Evolutionary conservation across 2,329 filamentous ascomycete species (phyloP).

Genomic region (Fusarium sarcochroum): DNA sequence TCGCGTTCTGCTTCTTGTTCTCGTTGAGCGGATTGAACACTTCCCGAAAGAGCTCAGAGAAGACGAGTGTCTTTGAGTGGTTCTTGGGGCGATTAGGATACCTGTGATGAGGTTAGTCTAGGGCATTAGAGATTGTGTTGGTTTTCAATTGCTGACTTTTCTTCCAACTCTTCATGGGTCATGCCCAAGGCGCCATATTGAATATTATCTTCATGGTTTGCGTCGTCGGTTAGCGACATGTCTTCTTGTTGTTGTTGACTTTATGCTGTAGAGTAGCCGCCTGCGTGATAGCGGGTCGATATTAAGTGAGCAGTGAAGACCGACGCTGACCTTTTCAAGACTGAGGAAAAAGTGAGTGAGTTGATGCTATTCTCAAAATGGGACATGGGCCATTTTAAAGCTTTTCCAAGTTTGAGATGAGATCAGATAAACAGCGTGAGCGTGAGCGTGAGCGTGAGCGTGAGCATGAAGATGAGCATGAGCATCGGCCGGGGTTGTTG

Average conservation of each 20-base stretch:
- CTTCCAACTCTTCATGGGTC: constrained; percentile 60
- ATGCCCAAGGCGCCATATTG: constrained; percentile 63
- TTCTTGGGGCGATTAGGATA: constrained; percentile 89
- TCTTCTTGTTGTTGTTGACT: constrained; percentile 14
- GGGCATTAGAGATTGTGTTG: neutral
- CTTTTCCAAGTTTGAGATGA: constrained; percentile 3
- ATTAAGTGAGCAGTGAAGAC: neutral
- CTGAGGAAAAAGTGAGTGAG: neutral
- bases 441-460: constrained; percentile 12
- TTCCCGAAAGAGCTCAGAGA: constrained; percentile 81
- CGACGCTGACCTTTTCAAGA: neutral
- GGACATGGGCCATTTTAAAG: constrained; percentile 1
- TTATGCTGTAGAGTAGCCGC: constrained; percentile 20
- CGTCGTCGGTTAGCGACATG: constrained; percentile 51
- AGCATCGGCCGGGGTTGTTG: constrained; percentile 3
- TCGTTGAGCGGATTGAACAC: constrained; percentile 87
- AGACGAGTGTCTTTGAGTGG: constrained; percentile 81
- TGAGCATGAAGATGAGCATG: constrained; percentile 24
- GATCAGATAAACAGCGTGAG: constrained; percentile 17
- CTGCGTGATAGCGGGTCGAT: neutral
- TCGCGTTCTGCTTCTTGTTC: constrained; percentile 81
- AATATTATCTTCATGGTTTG: constrained; percentile 64
- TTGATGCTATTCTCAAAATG: neutral
- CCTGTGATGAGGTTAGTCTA: constrained; percentile 61
- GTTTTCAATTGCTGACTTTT: constrained; percentile 53